A percentile compares a stretch with the other conserved stretches of the same genome.
phyloP scores from a whole-genome alignment of 2,329 filamentous ascomycete species.

The Sporothrix phasma region DNA sequence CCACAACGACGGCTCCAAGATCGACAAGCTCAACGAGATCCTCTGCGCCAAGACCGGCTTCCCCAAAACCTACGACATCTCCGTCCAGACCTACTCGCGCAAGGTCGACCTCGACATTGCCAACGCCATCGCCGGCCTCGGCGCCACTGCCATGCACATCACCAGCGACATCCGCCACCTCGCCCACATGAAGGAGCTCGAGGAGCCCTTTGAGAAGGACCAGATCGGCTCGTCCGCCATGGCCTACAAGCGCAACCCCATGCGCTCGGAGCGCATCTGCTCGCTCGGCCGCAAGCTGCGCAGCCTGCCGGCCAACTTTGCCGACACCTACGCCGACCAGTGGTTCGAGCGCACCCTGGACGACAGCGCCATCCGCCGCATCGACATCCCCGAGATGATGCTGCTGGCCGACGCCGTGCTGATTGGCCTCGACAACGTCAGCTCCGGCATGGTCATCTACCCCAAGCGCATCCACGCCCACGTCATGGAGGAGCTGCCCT shows the following conservation, averaged over 20 bases:
- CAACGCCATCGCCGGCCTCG: slow-evolving; percentile 71
- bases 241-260: slow-evolving; percentile 41
- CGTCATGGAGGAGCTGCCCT: slow-evolving; percentile 69
- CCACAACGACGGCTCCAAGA: slow-evolving; percentile 38
- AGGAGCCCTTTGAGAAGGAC: slow-evolving; percentile 71
- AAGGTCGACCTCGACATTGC: slow-evolving; percentile 76
- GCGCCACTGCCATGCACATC: slow-evolving; percentile 68
- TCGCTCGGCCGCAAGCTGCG: slow-evolving; percentile 32
- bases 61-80: slow-evolving; percentile 45
- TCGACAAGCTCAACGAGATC: slow-evolving; percentile 44
- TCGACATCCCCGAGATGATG: slow-evolving; percentile 56
- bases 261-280: slow-evolving; percentile 40
- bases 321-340: slow-evolving; percentile 60
- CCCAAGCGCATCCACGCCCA: slow-evolving; percentile 58
- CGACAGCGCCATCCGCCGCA: slow-evolving; percentile 59
- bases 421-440: slow-evolving; percentile 52
- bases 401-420: slow-evolving; percentile 59
- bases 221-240: slow-evolving; percentile 63
- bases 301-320: slow-evolving; percentile 34
- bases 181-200: slow-evolving; percentile 59
- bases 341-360: slow-evolving; percentile 71
- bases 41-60: slow-evolving; percentile 49
- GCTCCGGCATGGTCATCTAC: slow-evolving; percentile 62
- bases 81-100: slow-evolving; percentile 51
- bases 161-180: slow-evolving; percentile 50